Conservation (phyloP, 2,329 filamentous ascomycete genomes). For the Colletotrichum lindemuthianum region DNA sequence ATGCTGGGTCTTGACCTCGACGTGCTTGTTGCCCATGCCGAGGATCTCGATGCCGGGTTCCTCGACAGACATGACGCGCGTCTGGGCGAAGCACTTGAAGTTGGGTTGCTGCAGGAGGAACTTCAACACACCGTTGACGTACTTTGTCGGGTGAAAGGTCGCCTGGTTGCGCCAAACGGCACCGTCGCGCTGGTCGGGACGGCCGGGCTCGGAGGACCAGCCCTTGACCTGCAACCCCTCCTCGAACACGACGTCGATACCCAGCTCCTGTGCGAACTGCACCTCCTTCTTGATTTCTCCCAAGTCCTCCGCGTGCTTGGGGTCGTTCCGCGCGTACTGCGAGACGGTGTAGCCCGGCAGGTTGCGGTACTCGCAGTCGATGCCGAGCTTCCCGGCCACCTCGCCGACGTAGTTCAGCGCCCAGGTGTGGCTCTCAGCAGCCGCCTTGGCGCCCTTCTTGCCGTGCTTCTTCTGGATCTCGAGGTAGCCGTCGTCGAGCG, state of each 20-base stretch:
- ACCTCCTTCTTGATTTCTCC: slow-evolving; percentile 57
- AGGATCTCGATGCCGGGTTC: slow-evolving; percentile 59
- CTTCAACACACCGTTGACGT: slow-evolving; percentile 60
- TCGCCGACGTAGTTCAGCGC: slow-evolving; percentile 62
- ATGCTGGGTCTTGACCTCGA: slow-evolving; percentile 56
- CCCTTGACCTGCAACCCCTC: slow-evolving; percentile 59
- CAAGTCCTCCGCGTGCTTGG: slow-evolving; percentile 56
- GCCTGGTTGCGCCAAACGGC: slow-evolving; percentile 59
- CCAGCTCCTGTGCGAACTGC: slow-evolving; percentile 53
- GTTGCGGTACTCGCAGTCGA: slow-evolving; percentile 66
- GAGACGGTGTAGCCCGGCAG: slow-evolving; percentile 61
- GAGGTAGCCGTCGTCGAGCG: slow-evolving; percentile 63
- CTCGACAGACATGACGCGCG: slow-evolving; percentile 56
- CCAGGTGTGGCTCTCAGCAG: slow-evolving; percentile 65
- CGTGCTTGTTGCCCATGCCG: slow-evolving; percentile 55
- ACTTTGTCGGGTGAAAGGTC: slow-evolving; percentile 67
- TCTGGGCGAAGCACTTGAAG: slow-evolving; percentile 63
- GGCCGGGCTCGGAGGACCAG: slow-evolving; percentile 54
- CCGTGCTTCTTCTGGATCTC: slow-evolving; percentile 64
- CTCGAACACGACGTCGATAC: slow-evolving; percentile 53
- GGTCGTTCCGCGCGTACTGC: slow-evolving; percentile 53
- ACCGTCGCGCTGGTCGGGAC: slow-evolving; percentile 60
- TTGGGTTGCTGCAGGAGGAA: slow-evolving; percentile 62
- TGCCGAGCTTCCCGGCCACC: slow-evolving; percentile 56
- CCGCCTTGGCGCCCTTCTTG: slow-evolving; percentile 55